A percentile compares a stretch with the other conserved stretches of the same genome.
These are phyloP conservation scores for Acorus gramineus DNA, from an alignment of 106 monocot genomes.

Conservation along the genomic window DNA sequence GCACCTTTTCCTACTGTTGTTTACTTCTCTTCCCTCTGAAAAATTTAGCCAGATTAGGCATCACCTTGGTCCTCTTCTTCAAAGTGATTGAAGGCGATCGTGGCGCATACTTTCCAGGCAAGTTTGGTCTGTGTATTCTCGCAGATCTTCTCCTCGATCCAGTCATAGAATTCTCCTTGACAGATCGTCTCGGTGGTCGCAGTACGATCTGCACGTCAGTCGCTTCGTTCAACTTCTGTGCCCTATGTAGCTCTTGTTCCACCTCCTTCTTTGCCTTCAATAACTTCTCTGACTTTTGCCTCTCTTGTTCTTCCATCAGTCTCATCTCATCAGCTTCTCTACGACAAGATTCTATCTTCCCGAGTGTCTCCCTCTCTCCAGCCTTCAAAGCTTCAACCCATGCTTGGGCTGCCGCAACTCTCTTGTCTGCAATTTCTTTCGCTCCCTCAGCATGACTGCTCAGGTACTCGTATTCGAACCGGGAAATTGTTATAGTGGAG, in stretches of 20 bases:
- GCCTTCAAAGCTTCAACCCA: slow-evolving; percentile 63
- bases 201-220: not conserved
- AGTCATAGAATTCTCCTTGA: slow-evolving; percentile 12
- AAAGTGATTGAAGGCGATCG: slow-evolving; percentile 38
- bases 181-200: slow-evolving; percentile 16
- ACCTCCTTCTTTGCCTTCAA: slow-evolving; percentile 5
- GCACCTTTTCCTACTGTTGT: not conserved
- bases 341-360: slow-evolving; percentile 22
- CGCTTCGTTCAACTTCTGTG: not conserved
- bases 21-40: slow-evolving; percentile 10
- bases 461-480: slow-evolving; percentile 64
- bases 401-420: slow-evolving; percentile 42
- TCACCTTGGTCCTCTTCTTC: slow-evolving; percentile 40
- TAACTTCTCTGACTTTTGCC: slow-evolving; percentile 5
- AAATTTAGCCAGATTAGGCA: slow-evolving; percentile 50
- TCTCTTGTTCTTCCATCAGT: slow-evolving; percentile 16
- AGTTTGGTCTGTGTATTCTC: slow-evolving; percentile 21
- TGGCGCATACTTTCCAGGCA: slow-evolving; percentile 5
- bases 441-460: slow-evolving; percentile 27
- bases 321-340: slow-evolving; percentile 31
- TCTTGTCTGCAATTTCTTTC: slow-evolving; percentile 36
- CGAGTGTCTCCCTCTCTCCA: slow-evolving; percentile 37
- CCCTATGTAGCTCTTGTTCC: slow-evolving; percentile 6
- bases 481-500: slow-evolving; percentile 36
- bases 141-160: slow-evolving; percentile 16